These are phyloP conservation scores for Pyronema domesticum DNA, from an alignment of 495 filamentous ascomycete species.

Conservation along the genomic window DNA sequence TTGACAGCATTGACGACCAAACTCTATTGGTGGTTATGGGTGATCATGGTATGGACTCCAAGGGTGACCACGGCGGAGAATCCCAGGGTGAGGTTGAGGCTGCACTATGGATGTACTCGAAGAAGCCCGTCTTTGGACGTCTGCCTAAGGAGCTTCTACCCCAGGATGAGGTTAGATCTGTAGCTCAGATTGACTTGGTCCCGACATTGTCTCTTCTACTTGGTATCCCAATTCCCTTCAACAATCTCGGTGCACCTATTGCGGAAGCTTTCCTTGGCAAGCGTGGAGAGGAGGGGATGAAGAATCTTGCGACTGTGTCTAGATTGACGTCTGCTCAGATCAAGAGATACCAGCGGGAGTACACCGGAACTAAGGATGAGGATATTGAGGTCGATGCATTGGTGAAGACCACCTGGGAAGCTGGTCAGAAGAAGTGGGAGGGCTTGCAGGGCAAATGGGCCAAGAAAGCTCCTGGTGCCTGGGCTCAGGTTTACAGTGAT, in stretches of 20 bases:
- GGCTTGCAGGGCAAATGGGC: conserved; percentile 3
- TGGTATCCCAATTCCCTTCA: conserved; percentile 86
- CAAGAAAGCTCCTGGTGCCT: conserved; percentile 8
- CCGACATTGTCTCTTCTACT: conserved; percentile 75
- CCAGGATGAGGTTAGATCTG: conserved; percentile 29
- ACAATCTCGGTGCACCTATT: conserved; percentile 89
- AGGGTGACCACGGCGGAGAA: conserved; percentile 94
- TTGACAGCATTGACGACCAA: conserved; percentile 56
- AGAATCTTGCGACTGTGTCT: conserved; percentile 56
- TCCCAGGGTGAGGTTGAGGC: conserved; percentile 88
- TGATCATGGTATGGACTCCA: conserved; percentile 94
- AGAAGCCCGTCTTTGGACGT: conserved; percentile 61
- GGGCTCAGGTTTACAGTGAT: conserved; percentile 34
- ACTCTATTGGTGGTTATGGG: conserved; percentile 92
- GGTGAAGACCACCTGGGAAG: conserved; percentile 6
- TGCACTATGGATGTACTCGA: conserved; percentile 97
- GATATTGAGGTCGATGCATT: conserved; percentile 9
- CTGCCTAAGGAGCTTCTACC: conserved; percentile 25
- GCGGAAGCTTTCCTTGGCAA: conserved; percentile 75
- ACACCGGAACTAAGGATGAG: conserved; percentile 30
- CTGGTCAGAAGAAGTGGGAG: conserved; percentile 15
- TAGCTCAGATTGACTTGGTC: conserved; percentile 93
- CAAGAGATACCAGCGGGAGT: conserved; percentile 63
- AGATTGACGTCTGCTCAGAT: conserved; percentile 70
- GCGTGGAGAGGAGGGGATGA: conserved; percentile 43